Base-by-base conservation (phyloP, 805 yeast genomes). In the Yarrowia alimentaria region DNA sequence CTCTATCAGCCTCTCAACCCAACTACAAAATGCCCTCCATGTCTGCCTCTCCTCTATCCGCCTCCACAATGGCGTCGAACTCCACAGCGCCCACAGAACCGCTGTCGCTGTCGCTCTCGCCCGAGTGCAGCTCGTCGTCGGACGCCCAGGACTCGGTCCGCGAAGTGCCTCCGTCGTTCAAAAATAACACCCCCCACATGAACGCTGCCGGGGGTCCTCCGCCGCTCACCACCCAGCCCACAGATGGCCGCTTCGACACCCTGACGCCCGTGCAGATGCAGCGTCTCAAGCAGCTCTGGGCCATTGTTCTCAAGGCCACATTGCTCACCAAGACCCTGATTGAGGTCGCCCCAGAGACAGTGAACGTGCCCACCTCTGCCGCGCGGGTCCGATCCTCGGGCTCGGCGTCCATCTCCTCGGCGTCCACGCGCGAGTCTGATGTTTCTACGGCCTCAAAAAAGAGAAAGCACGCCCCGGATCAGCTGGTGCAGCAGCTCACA, bases 201-300 rank as follows among this genome's bases (percentile, higher is more conserved):
- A n/a, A n/a, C n/a, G n/a, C n/a, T n/a, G n/a, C n/a, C n/a, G n/a
- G n/a, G n/a, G 43, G 43, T 4, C 20, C 30, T 2, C 22, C 25
- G 12, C 43, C 43, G 1, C 16, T 37, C 10, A 37, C 43, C 17
- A 24, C 25, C 20, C 43, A 37, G 43, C 43, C 43, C 9, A 37
- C 43, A 3, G 34, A 40, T 3, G 48, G 48, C 6, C 17, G 35
- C 2, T 40, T 40, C 26, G 48, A 40, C 37, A 49, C 53, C 2
- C 31, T 49, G 10, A 49, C 52, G 2, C 12, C 33, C 28, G 20
- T 16, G 18, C 49, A 49, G 25, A 43, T 29, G 42, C 24, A 30
- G 28, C 28, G 48, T 2, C 48, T 49, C 18, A 49, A 49, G 11
- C 42, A 49, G 25, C 22, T 49, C 29, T 49, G 53, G 53, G 52